Percentiles rank a stretch among this genome's conserved stretches.
phyloP scores from a whole-genome alignment of 2,329 filamentous ascomycete species.

The Pseudocercospora crystallina region DNA sequence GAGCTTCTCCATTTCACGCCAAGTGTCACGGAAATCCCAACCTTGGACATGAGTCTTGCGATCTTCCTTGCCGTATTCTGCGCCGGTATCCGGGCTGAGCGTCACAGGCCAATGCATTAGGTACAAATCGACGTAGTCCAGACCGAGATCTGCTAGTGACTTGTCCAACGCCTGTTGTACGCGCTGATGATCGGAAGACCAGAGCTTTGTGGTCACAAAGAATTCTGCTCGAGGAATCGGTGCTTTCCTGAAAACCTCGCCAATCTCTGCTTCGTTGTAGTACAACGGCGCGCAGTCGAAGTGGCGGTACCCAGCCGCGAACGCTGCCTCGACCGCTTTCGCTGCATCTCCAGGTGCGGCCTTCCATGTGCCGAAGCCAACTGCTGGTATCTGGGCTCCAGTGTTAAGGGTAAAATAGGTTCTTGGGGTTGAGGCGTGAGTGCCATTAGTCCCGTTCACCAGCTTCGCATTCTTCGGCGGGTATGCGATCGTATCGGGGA shows the following conservation, averaged over 20 bases:
- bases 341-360: constrained; percentile 34
- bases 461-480: not conserved
- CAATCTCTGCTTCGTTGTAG: constrained; percentile 31
- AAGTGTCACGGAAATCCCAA: constrained; percentile 63
- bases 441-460: constrained; percentile 3
- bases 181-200: constrained; percentile 54
- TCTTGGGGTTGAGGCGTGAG: not conserved
- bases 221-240: constrained; percentile 26
- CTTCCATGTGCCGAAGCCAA: constrained; percentile 42
- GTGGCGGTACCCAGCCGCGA: constrained; percentile 20
- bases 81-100: constrained; percentile 2
- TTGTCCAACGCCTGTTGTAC: constrained; percentile 57
- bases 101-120: constrained; percentile 18
- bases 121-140: constrained; percentile 51
- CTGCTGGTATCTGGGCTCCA: constrained; percentile 38
- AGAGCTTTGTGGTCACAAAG: constrained; percentile 56
- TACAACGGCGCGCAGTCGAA: constrained; percentile 37
- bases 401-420: constrained; percentile 39
- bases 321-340: constrained; percentile 22
- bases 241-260: constrained; percentile 23
- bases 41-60: constrained; percentile 11
- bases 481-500: constrained; percentile 10
- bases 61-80: constrained; percentile 9
- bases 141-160: constrained; percentile 69
- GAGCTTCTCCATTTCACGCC: constrained; percentile 71